Base-by-base conservation (phyloP, 2,329 filamentous ascomycete genomes). In the Penicillium capsulatum region DNA sequence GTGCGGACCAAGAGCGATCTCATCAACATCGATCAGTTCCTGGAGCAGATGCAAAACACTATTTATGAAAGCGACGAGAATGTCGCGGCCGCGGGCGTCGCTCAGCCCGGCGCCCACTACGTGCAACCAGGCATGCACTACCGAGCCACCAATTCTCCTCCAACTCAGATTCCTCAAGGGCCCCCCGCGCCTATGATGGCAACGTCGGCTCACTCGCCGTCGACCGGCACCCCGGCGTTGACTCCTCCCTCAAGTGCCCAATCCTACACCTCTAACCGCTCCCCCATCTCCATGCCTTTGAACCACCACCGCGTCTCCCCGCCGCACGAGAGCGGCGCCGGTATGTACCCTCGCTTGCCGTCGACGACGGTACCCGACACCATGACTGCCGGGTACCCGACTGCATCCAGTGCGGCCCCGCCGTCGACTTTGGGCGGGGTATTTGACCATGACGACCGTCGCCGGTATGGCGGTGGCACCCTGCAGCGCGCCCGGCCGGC, bases 11-110 rank as follows among this genome's bases (percentile, higher is more conserved):
- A 97, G 76, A 89, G 81, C 63, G 92, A 98, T 63, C 75, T 98
- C 30, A 73, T 94, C 63, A 89, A 94, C 63, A 90, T 97, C 58
- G 92, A 97, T 64, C 85, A 89, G 60, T 86, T 97, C 64, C 79
- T 98, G 39, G 89, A 95, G 68, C 88, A 96, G 68, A 91, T 97
- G 75, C 90, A 96, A 68, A 83, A 84, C 50, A 96, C 91, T 31
- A 88, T 97, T 34, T 97, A 97, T 62, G 92, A 97, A 69, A 94
- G 84, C 64, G 83, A 89, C 39, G 86, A 82, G 55, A 83, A 89
- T 35, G 83, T 88, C 20, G 86, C 87, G 2, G 80, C 81, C 9
- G 83, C 84, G 30, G 85, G 86, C 42, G 79, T 94, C 42, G 84
- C 86, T 54, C 80, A 89, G 47, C 80, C 85, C 35, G 82, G 81